phyloP scores from a whole-genome alignment of 495 filamentous ascomycete species.

The Bathelium albidoporum region DNA sequence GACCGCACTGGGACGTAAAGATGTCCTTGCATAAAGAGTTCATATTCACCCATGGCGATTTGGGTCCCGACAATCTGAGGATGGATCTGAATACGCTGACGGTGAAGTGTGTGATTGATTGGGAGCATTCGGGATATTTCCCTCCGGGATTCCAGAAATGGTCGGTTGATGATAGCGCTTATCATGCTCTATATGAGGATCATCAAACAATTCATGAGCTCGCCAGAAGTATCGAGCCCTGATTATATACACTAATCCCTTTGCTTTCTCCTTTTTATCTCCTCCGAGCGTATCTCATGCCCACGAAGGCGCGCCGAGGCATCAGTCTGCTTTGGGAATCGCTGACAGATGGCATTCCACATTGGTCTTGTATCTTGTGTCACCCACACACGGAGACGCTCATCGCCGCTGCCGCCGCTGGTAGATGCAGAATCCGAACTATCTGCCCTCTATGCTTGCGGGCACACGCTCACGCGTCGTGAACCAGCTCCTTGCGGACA shows the following conservation, averaged over 20 bases:
- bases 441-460: too few relatives aligned
- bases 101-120: neutral
- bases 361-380: neutral
- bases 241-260: too few relatives aligned
- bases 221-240: too few relatives aligned
- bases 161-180: neutral
- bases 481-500: too few relatives aligned
- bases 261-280: too few relatives aligned
- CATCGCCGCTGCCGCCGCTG: too few relatives aligned
- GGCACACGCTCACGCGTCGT: too few relatives aligned
- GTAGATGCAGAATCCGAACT: too few relatives aligned
- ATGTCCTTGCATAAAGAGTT: neutral
- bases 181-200: neutral
- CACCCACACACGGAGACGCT: neutral
- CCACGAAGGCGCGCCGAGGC: neutral
- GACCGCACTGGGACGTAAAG: neutral
- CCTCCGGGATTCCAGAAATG: neutral
- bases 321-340: neutral
- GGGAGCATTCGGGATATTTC: neutral
- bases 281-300: neutral
- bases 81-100: neutral
- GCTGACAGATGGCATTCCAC: neutral
- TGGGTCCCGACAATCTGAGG: neutral
- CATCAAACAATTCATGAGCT: too few relatives aligned
- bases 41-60: conserved; percentile 6